These are phyloP conservation scores for Gryganskiella cystojenkinii DNA, from an alignment of 192 early-diverging fungal species.

Conservation along the genomic window DNA sequence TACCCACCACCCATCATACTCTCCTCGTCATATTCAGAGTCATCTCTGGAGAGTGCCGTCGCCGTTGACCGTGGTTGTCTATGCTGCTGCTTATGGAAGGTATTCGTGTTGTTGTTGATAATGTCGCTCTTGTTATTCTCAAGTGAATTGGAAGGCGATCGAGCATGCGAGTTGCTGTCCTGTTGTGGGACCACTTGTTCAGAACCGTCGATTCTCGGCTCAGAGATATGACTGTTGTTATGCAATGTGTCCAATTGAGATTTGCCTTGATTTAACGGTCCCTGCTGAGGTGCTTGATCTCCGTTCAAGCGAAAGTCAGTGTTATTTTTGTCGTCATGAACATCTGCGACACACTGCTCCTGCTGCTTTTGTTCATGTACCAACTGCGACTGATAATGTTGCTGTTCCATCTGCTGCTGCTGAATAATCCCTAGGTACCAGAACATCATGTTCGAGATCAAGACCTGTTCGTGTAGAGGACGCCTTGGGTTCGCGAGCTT, in stretches of 20 bases:
- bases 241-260: too few relatives aligned
- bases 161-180: conserved; percentile 33
- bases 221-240: too few relatives aligned
- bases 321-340: not conserved
- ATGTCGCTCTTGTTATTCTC: not conserved
- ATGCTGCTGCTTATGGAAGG: too few relatives aligned
- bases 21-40: conserved; percentile 34
- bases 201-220: conserved; percentile 12
- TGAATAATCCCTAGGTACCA: conserved; percentile 82
- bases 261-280: too few relatives aligned
- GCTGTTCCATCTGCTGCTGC: conserved; percentile 39
- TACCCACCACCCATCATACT: conserved; percentile 34
- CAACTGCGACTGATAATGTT: conserved; percentile 34
- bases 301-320: not conserved
- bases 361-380: conserved; percentile 46
- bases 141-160: conserved; percentile 9
- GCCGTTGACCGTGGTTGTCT: too few relatives aligned
- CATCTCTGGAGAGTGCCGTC: not conserved
- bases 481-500: conserved; percentile 81
- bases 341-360: not conserved
- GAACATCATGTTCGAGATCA: conserved; percentile 85
- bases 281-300: conserved; percentile 15
- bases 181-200: conserved; percentile 26
- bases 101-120: not conserved
- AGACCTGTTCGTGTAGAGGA: conserved; percentile 76